These are phyloP conservation scores for Clonostachys chloroleuca DNA, from an alignment of 2,329 filamentous ascomycete species.

Conservation along the genomic window DNA sequence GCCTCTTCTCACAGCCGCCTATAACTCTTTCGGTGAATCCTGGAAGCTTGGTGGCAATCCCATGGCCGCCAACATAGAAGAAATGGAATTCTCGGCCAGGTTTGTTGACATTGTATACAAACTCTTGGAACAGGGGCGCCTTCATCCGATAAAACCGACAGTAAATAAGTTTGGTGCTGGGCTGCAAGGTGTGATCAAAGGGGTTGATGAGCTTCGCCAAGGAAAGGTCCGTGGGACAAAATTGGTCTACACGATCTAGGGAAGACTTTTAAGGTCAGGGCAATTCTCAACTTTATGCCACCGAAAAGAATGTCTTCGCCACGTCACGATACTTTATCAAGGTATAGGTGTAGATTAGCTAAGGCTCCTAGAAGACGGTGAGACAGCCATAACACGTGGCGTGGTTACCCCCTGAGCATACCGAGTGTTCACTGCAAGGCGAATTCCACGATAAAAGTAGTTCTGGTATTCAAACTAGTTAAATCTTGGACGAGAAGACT, in stretches of 20 bases:
- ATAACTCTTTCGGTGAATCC: slow-evolving; percentile 29
- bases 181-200: slow-evolving; percentile 23
- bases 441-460: no score
- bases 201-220: slow-evolving; percentile 20
- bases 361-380: no score
- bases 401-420: no score
- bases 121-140: slow-evolving; percentile 24
- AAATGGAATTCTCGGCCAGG: slow-evolving; percentile 25
- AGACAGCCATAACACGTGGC: no score
- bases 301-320: no score
- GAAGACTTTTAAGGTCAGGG: no score
- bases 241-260: slow-evolving; percentile 25
- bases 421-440: no score
- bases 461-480: no score
- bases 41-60: slow-evolving; percentile 14
- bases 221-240: slow-evolving; percentile 31
- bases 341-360: no score
- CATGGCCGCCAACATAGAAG: slow-evolving; percentile 10
- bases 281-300: no score
- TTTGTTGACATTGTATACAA: slow-evolving; percentile 25
- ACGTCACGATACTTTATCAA: no score
- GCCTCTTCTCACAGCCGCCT: slow-evolving; percentile 23
- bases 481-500: no score
- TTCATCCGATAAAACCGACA: slow-evolving; percentile 22
- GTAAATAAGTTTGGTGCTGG: slow-evolving; percentile 13